A percentile compares a stretch with the other conserved stretches of the same genome.
Conservation (phyloP, 78 protist genomes). For the Mastigamoeba balamuthi region DNA sequence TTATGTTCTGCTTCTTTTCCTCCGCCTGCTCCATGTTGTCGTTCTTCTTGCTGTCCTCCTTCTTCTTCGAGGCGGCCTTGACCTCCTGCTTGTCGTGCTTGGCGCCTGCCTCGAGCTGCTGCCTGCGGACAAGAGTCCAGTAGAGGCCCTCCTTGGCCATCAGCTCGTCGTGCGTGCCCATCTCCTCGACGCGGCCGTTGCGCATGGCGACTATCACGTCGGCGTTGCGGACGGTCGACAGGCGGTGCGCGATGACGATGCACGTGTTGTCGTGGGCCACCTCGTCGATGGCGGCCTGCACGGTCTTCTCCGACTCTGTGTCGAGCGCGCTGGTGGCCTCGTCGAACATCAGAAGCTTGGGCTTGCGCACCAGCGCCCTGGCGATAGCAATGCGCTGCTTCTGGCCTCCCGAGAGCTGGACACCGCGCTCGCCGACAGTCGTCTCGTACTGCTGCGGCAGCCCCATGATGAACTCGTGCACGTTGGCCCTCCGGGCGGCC, state of each 20-base stretch:
- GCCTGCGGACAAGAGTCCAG: conserved; percentile 4
- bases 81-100: too few relatives aligned
- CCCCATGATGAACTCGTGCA: conserved; percentile 26
- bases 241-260: conserved; percentile 82
- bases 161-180: conserved; percentile 65
- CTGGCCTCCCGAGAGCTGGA: conserved; percentile 83
- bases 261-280: conserved; percentile 38
- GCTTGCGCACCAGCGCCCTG: conserved; percentile 65
- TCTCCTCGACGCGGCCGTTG: not conserved
- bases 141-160: conserved; percentile 28
- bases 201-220: not conserved
- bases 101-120: too few relatives aligned
- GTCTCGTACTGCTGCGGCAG: conserved; percentile 84
- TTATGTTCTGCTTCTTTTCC: too few relatives aligned
- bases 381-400: conserved; percentile 89
- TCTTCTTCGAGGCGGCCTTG: too few relatives aligned
- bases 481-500: conserved; percentile 64
- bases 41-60: too few relatives aligned
- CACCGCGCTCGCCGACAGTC: conserved; percentile 84
- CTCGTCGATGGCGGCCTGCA: conserved; percentile 61
- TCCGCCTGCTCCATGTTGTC: too few relatives aligned
- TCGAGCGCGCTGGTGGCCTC: conserved; percentile 89
- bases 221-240: not conserved
- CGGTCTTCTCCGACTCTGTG: conserved; percentile 68
- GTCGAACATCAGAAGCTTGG: conserved; percentile 77